Percentiles rank a stretch among this genome's conserved stretches.
phyloP scores from a whole-genome alignment of 2,329 filamentous ascomycete species.

The Stromatinia cepivora region DNA sequence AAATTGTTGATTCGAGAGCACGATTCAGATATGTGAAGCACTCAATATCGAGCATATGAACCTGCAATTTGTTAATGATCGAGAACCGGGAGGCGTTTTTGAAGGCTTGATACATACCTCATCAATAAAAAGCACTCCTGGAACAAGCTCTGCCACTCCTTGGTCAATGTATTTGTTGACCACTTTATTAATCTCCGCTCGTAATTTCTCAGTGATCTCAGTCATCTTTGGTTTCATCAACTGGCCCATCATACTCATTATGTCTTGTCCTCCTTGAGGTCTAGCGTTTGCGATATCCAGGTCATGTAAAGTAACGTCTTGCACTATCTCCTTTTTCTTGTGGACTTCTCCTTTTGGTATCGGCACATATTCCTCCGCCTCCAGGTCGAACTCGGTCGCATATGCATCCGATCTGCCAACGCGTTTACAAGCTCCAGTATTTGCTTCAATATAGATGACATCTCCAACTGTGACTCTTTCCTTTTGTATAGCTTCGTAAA shows the following conservation, averaged over 20 bases:
- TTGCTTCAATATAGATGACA: slow-evolving; percentile 98
- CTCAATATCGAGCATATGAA: slow-evolving; percentile 99
- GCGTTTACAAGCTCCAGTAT: slow-evolving; percentile 96
- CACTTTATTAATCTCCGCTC: slow-evolving; percentile 97
- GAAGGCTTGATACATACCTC: slow-evolving; percentile 62
- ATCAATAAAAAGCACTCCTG: slow-evolving; percentile 96
- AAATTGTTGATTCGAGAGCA: slow-evolving; percentile 91
- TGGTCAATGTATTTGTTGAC: slow-evolving; percentile 99
- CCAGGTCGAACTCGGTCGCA: slow-evolving; percentile 96
- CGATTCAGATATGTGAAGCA: slow-evolving; percentile 99
- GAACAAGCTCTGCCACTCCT: slow-evolving; percentile 95
- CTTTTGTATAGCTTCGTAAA: slow-evolving; percentile 99
- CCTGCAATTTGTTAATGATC: slow-evolving; percentile 52
- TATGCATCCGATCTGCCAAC: slow-evolving; percentile 96
- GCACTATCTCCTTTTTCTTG: slow-evolving; percentile 99
- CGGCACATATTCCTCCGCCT: slow-evolving; percentile 98
- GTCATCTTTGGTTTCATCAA: slow-evolving; percentile 99
- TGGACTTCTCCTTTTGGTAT: slow-evolving; percentile 98
- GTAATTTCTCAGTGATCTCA: slow-evolving; percentile 96
- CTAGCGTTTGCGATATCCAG: slow-evolving; percentile 93
- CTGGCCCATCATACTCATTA: slow-evolving; percentile 99
- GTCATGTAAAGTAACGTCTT: slow-evolving; percentile 96
- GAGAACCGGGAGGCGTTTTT: slow-evolving; percentile 10
- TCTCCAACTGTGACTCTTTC: slow-evolving; percentile 95
- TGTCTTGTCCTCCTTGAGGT: slow-evolving; percentile 95